phyloP scores from a whole-genome alignment of 176 grass and related monocot species.

The Bonia amplexicaulis region DNA sequence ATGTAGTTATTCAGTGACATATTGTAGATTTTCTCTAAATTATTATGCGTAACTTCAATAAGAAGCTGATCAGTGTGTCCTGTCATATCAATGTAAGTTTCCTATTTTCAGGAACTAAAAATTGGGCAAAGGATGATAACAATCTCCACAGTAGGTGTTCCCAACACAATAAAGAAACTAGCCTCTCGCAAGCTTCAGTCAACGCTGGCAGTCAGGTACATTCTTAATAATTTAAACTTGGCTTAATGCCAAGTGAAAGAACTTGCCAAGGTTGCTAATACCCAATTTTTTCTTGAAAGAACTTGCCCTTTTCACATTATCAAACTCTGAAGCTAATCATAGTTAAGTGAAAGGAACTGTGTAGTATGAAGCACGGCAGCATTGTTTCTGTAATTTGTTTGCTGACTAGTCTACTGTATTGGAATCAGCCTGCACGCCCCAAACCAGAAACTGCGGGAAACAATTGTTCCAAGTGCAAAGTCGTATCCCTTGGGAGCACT shows the following conservation, averaged over 20 bases:
- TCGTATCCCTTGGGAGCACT: constrained; percentile 79
- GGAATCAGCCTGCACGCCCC: constrained; percentile 73
- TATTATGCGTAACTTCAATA: not conserved
- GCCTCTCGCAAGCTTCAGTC: constrained; percentile 89
- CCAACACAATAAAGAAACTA: constrained; percentile 86
- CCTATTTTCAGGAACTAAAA: constrained; percentile 57
- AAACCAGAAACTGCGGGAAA: constrained; percentile 81
- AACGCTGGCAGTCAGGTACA: constrained; percentile 84
- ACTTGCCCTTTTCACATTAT: not conserved
- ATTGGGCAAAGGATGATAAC: constrained; percentile 99
- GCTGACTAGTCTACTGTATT: not conserved
- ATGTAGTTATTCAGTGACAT: no score
- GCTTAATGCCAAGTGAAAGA: not conserved
- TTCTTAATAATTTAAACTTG: not conserved
- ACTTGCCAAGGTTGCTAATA: not conserved
- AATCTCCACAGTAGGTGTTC: constrained; percentile 96
- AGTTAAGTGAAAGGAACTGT: not conserved
- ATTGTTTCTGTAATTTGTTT: not conserved
- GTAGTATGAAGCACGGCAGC: not conserved
- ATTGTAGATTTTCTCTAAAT: not conserved
- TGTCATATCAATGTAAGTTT: not conserved
- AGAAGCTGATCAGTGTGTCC: not conserved
- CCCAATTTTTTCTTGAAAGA: not conserved
- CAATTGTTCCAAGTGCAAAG: constrained; percentile 88
- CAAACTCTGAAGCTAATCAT: not conserved